Evolutionary conservation across 208 protist genomes (phyloP).

Genomic region (Acanthamoeba triangularis): DNA sequence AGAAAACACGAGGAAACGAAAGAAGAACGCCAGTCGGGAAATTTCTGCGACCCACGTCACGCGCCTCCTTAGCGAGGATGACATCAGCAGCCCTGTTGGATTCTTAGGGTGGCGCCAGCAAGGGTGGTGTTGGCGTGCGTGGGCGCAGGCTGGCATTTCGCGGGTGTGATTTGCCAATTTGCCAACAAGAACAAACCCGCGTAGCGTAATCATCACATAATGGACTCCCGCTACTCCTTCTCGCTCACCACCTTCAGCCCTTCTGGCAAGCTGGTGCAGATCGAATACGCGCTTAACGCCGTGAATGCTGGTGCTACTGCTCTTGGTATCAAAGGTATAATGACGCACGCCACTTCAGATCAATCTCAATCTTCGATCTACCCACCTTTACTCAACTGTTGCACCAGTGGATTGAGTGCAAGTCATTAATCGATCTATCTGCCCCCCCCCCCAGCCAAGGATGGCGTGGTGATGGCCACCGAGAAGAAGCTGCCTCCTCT

Average conservation of each 20-base stretch:
- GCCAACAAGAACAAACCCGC: neutral
- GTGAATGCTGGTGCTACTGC: conserved; percentile 94
- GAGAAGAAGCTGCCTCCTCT: conserved; percentile 99
- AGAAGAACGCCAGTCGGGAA: neutral
- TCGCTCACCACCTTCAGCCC: conserved; percentile 99
- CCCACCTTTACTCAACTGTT: neutral
- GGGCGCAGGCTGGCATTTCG: neutral
- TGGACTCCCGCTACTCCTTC: conserved; percentile 90
- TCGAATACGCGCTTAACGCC: conserved; percentile 99
- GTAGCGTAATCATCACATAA: neutral
- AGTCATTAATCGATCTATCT: conserved; percentile 5
- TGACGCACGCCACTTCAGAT: too few species aligned
- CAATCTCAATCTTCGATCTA: neutral
- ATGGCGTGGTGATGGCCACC: conserved; percentile 99
- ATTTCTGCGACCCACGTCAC: neutral
- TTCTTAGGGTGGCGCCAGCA: neutral
- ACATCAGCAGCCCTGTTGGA: neutral
- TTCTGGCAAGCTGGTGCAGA: conserved; percentile 99
- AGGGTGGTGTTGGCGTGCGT: neutral
- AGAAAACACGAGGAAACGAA: neutral
- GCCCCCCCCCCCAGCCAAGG: conserved; percentile 87
- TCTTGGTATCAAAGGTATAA: conserved; percentile 93
- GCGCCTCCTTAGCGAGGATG: neutral
- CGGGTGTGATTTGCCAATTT: neutral
- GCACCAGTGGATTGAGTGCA: neutral